Conservation (phyloP, 2,329 filamentous ascomycete species). For the Nemania bipapillata region DNA sequence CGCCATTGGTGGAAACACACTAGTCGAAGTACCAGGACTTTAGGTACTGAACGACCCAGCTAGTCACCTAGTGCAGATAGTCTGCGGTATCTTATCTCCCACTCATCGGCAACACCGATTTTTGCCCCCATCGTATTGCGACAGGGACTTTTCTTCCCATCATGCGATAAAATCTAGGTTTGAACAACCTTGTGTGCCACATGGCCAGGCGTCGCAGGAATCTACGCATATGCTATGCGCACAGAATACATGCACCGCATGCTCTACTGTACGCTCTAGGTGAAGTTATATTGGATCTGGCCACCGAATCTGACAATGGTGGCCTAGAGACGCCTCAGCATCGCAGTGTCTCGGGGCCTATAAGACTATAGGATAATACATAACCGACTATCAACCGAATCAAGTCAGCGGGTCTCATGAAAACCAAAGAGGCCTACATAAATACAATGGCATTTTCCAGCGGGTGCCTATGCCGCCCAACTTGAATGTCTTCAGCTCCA, state of each 20-base stretch:
- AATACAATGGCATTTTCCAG: neutral
- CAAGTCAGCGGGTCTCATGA: neutral
- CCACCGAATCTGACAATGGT: constrained; percentile 1
- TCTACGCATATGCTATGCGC: neutral
- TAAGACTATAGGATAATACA: neutral
- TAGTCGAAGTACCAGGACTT: too few species aligned
- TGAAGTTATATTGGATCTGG: neutral
- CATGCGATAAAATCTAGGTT: neutral
- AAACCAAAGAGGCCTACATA: neutral
- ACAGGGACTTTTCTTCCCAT: neutral
- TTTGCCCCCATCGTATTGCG: constrained; percentile 4
- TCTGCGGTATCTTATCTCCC: constrained; percentile 5
- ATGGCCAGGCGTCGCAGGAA: constrained; percentile 1
- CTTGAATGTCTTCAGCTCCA: neutral
- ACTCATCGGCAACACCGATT: constrained; percentile 17
- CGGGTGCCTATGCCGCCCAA: neutral
- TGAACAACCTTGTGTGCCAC: neutral
- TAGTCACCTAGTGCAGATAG: neutral
- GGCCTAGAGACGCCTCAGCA: neutral
- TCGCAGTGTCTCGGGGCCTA: neutral
- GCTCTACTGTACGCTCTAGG: neutral
- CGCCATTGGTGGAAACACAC: neutral
- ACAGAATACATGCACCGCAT: neutral
- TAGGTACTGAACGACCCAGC: neutral
- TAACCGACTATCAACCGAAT: neutral